Evolutionary conservation across 2,329 filamentous ascomycete genomes (phyloP), one percentile per base, ranked within the genome.

Genomic region (Metarhizium humberi): DNA sequence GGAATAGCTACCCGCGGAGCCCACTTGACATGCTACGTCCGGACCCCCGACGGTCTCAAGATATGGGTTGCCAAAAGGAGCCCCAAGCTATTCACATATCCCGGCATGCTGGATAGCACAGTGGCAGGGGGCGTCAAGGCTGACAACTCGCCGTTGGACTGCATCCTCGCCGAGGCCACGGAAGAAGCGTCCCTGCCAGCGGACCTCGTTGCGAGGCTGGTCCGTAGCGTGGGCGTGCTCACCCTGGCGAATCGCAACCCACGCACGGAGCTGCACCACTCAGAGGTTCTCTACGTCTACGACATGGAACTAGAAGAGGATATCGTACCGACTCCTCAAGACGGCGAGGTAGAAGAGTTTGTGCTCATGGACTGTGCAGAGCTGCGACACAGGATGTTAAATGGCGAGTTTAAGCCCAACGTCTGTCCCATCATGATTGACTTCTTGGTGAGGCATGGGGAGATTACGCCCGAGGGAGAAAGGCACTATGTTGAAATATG

Each of bases 391-490:
- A 81, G 83, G 1, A 75, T 95, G 74, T 70, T 76, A 18, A 74
- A 74, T 16, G 84, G 84, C 3, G 82, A 90, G 67, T 95, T 95
- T 73, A 95, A 95, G 75, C 86, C 90, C 0, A 94, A 95, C 64
- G 90, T 89, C 62, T 85, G 87, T 30, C 66, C 87, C 34, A 85
- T 92, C 50, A 75, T 92, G 73, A 76, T 94, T 50, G 90, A 95
- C 64, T 95, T 95, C 68, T 82, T 95, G 62, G 73, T 95, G 49
- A 73, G 90, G 29, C 89, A 91, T 68, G 88, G 88, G 0, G 75
- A 90, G 51, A 65, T 95, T 57, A 92, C 84, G 1, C 71, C 79
- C 0, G 88, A 90, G 65, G 86, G 83, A 55, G 89, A 95, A 71
- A 73, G 73, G 53, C 79, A 88, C 60, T 94, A 86, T 65, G 73